phyloP scores from a whole-genome alignment of 1,139 yeast genomes.

The Yamadazyma membranifaciens region DNA sequence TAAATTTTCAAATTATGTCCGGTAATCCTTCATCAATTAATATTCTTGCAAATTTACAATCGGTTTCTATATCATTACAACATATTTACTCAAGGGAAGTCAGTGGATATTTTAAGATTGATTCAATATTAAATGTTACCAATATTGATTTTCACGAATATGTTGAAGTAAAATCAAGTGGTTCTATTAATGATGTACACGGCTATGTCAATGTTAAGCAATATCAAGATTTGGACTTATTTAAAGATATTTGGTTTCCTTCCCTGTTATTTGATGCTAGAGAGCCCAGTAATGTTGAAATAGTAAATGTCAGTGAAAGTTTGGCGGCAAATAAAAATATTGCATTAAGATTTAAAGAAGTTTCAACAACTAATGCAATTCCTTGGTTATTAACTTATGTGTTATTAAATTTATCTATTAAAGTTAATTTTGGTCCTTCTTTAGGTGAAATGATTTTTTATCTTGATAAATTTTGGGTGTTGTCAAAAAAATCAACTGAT shows the following conservation, averaged over 20 bases:
- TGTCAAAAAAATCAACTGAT: conserved; percentile 62
- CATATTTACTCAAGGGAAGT: conserved; percentile 89
- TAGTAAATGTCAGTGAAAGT: conserved; percentile 14
- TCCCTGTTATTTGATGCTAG: background rate
- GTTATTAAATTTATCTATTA: conserved; percentile 50
- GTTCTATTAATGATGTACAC: conserved; percentile 54
- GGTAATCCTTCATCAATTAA: conserved; percentile 32
- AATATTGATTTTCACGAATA: conserved; percentile 38
- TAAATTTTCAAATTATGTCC: conserved; percentile 58
- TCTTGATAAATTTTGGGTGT: conserved; percentile 64
- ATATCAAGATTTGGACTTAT: conserved; percentile 79
- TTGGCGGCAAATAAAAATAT: conserved; percentile 39
- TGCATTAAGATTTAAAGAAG: conserved; percentile 56
- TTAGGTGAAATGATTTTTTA: conserved; percentile 62
- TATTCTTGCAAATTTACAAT: conserved; percentile 42
- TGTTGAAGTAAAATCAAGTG: conserved; percentile 47
- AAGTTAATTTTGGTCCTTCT: conserved; percentile 80
- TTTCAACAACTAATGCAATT: conserved; percentile 60
- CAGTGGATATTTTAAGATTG: conserved; percentile 70
- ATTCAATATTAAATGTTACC: conserved; percentile 44
- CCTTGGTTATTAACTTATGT: conserved; percentile 74
- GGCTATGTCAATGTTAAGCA: conserved; percentile 78
- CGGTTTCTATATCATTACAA: conserved; percentile 70
- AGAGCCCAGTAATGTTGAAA: background rate
- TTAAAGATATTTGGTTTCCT: conserved; percentile 84